Conservation (phyloP, 78 protist species). For the Dictyostelium brefeldianum region DNA sequence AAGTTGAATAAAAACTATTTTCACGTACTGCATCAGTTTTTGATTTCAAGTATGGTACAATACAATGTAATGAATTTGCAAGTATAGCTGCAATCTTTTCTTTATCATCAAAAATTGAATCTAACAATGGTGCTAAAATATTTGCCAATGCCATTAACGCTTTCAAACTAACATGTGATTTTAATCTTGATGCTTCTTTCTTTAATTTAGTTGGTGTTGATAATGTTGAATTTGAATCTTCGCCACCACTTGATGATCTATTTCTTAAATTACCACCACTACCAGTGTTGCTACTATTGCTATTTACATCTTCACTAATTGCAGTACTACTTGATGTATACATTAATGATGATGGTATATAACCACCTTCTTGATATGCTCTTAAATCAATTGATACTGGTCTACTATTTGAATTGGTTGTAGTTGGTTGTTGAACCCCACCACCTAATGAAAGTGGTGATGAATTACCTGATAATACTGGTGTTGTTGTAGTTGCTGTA, state of each 20-base stretch:
- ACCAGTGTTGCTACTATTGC: background rate
- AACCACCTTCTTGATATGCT: background rate
- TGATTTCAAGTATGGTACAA: slow-evolving; percentile 49
- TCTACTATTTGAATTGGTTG: background rate
- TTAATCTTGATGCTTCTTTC: slow-evolving; percentile 48
- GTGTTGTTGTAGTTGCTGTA: background rate
- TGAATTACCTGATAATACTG: slow-evolving; percentile 1
- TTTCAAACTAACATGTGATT: slow-evolving; percentile 70
- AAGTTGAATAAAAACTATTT: slow-evolving; percentile 41
- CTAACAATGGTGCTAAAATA: slow-evolving; percentile 46
- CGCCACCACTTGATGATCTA: slow-evolving; percentile 34
- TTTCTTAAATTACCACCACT: background rate
- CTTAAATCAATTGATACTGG: slow-evolving; percentile 20
- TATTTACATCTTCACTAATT: background rate
- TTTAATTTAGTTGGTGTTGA: slow-evolving; percentile 45
- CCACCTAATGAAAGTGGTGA: slow-evolving; percentile 8
- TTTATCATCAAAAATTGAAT: slow-evolving; percentile 64
- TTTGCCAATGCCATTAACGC: slow-evolving; percentile 35
- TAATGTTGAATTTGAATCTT: slow-evolving; percentile 19
- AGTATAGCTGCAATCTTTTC: slow-evolving; percentile 55
- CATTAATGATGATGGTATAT: slow-evolving; percentile 49
- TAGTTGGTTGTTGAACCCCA: background rate
- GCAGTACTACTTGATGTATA: slow-evolving; percentile 14
- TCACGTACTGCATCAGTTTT: slow-evolving; percentile 55
- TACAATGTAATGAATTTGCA: slow-evolving; percentile 46